Base-by-base conservation (phyloP, 495 filamentous ascomycete genomes). In the Penicillium waksmanii region DNA sequence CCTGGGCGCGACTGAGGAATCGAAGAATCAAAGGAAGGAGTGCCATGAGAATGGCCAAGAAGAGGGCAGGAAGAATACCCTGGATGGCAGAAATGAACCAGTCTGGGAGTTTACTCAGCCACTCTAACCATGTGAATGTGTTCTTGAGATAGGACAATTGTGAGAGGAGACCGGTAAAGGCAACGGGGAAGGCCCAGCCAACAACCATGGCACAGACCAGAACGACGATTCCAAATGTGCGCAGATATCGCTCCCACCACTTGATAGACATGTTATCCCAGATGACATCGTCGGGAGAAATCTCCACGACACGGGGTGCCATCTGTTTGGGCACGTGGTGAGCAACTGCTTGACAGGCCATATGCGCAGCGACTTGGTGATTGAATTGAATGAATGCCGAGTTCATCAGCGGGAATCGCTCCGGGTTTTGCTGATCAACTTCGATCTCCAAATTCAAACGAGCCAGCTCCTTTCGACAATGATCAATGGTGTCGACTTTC, bases 351-450 rank as follows among this genome's bases (percentile, higher is more conserved):
- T 98, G 95, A 71, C 92, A 96, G 57, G 94, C 94, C 95, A 98
- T 98, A 66, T 98, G 95, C 2, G 95, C 95, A 8, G 93, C 92
- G 5, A 97, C 91, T 73, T 98, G 95, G 66, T 97, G 90, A 65
- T 98, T 97, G 82, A 98, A 98, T 71, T 98, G 95, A 55, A 98
- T 92, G 66, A 98, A 98, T 13, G 95, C 95, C 12, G 96, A 96
- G 66, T 93, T 97, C 94, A 98, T 96, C 54, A 94, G 77, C 2
- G 95, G 96, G 60, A 90, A 98, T 31, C 86, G 86, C 64, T 97
- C 94, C 0, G 89, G 90, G 34, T 92, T 81, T 62, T 87, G 79
- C 66, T 98, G 96, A 65, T 98, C 96, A 34, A 88, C 76, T 69
- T 97, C 94, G 53, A 98, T 97, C 74, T 98, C 96, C 53, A 93